These are phyloP conservation scores for Colletotrichum graminicola DNA, from an alignment of 2,329 filamentous ascomycete genomes.

Conservation along the genomic window DNA sequence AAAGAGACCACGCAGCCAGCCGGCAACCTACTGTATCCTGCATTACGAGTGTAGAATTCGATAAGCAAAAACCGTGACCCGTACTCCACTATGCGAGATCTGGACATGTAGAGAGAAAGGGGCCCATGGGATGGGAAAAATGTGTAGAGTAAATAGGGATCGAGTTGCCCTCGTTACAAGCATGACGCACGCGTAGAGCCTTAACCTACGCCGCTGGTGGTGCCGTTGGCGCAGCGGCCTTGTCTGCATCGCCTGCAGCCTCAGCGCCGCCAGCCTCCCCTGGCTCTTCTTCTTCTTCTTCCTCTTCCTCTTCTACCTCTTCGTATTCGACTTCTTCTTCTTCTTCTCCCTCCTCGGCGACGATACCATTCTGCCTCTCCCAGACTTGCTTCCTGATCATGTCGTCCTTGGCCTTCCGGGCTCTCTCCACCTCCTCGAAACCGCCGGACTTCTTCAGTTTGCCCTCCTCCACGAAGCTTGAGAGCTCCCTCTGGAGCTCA, in stretches of 20 bases:
- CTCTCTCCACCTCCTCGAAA: slow-evolving; percentile 91
- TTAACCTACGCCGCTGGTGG: slow-evolving; percentile 7
- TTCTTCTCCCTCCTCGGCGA: slow-evolving; percentile 53
- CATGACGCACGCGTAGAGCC: slow-evolving; percentile 20
- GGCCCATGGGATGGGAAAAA: background rate
- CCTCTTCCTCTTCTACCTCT: slow-evolving; percentile 31
- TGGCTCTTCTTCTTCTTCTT: slow-evolving; percentile 30
- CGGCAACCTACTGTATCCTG: slow-evolving; percentile 18
- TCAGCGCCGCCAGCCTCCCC: slow-evolving; percentile 9
- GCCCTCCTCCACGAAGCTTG: slow-evolving; percentile 86
- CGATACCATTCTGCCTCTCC: slow-evolving; percentile 72
- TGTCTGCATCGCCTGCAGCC: slow-evolving; percentile 24
- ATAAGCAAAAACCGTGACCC: slow-evolving; percentile 13
- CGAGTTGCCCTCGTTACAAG: slow-evolving; percentile 28
- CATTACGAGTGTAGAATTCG: slow-evolving; percentile 11
- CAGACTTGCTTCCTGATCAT: slow-evolving; percentile 83
- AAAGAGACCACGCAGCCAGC: slow-evolving; percentile 8
- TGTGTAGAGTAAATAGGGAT: slow-evolving; percentile 14
- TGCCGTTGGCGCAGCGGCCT: slow-evolving; percentile 24
- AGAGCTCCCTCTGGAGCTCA: slow-evolving; percentile 85
- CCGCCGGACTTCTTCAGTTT: slow-evolving; percentile 97
- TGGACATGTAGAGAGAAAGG: background rate
- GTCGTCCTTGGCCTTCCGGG: slow-evolving; percentile 88
- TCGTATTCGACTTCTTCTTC: slow-evolving; percentile 46
- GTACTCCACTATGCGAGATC: slow-evolving; percentile 26